Percentiles rank a stretch among this genome's conserved stretches.
Conservation (phyloP, 805 yeast genomes). For the Ogataea kodamae region DNA sequence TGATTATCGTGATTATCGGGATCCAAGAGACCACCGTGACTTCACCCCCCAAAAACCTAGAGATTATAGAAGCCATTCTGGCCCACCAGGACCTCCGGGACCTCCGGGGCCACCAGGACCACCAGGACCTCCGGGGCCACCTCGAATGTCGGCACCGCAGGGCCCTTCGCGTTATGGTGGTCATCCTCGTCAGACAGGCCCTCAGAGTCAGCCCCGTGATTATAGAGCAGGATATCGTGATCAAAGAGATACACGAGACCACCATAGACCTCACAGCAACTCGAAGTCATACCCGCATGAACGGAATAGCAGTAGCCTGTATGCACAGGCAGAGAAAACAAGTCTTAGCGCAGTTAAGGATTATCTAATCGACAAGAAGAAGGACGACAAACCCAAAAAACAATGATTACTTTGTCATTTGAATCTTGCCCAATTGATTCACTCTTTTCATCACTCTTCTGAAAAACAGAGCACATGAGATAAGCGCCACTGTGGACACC, state of each 20-base stretch:
- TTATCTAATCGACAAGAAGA: conserved; percentile 15
- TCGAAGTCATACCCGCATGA: conserved; percentile 2
- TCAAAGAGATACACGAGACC: background rate
- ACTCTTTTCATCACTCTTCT: conserved; percentile 53
- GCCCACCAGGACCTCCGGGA: too few relatives aligned
- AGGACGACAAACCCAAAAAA: conserved; percentile 13
- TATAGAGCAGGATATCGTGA: too few relatives aligned
- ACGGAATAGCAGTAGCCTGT: conserved; percentile 10
- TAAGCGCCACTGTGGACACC: conserved; percentile 43
- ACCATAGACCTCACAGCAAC: background rate
- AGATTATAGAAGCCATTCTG: background rate
- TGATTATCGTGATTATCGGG: conserved; percentile 1
- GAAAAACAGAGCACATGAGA: conserved; percentile 43
- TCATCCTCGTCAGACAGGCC: too few relatives aligned
- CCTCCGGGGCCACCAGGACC: too few relatives aligned
- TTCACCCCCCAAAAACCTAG: background rate
- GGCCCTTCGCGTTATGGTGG: too few relatives aligned
- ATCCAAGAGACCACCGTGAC: conserved; percentile 1
- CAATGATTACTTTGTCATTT: conserved; percentile 21
- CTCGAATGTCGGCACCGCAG: too few relatives aligned
- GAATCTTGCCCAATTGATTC: conserved; percentile 65
- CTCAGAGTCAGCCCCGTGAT: too few relatives aligned
- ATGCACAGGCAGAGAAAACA: conserved; percentile 15
- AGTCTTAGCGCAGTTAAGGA: conserved; percentile 20
- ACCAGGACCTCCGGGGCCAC: too few relatives aligned